Conservation (phyloP, 176 grass and related monocot genomes). For the Triticum timopheevii region DNA sequence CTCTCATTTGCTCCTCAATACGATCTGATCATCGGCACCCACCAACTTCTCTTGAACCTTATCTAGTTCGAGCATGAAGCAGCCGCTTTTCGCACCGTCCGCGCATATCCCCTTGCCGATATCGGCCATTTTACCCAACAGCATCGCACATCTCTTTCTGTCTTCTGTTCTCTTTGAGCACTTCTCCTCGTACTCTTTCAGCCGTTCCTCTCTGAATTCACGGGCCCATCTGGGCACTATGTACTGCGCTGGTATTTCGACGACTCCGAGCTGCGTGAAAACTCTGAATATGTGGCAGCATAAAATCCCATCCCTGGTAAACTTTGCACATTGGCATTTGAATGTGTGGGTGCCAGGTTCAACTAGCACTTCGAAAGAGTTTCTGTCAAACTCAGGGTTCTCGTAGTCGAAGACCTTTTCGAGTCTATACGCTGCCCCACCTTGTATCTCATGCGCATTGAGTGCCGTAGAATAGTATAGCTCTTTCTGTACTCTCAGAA, state of each 20-base stretch:
- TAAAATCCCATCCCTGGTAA: constrained; percentile 32
- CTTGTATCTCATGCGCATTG: constrained; percentile 19
- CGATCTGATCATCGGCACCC: not conserved
- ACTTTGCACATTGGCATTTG: constrained; percentile 33
- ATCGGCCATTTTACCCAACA: not conserved
- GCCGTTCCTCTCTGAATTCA: constrained; percentile 3
- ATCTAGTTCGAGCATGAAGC: constrained; percentile 11
- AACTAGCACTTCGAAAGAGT: constrained; percentile 15
- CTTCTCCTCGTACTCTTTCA: not conserved
- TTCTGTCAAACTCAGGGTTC: not conserved
- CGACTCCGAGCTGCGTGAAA: constrained; percentile 26
- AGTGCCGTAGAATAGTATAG: constrained; percentile 5
- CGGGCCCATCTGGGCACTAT: constrained; percentile 38
- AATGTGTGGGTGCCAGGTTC: not conserved
- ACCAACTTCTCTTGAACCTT: constrained; percentile 1
- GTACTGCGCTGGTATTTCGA: constrained; percentile 21
- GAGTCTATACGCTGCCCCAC: not conserved
- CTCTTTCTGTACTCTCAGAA: constrained; percentile 22
- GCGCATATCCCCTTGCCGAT: not conserved
- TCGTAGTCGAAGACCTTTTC: constrained; percentile 2
- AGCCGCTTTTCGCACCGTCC: not conserved
- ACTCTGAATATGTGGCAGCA: constrained; percentile 42
- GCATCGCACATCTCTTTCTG: constrained; percentile 1
- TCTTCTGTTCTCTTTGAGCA: not conserved
- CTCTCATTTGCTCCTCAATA: not conserved